A percentile compares a stretch with the other conserved stretches of the same genome.
phyloP scores from a whole-genome alignment of 2,329 filamentous ascomycete species.

The Colletotrichum sidae region DNA sequence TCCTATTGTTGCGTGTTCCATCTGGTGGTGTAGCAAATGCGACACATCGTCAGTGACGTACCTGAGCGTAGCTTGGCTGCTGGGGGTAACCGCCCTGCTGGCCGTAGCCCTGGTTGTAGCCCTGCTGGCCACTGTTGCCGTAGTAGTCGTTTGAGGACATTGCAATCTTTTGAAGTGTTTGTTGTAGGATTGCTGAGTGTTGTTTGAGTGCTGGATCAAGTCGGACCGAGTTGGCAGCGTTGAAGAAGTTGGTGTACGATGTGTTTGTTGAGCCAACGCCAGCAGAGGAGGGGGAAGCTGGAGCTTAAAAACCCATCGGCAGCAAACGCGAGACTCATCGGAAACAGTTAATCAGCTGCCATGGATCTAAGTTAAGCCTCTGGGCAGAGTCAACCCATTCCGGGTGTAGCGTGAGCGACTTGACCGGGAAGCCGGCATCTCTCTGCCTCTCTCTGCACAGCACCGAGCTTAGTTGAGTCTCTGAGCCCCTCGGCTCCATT shows the following conservation, averaged over 20 bases:
- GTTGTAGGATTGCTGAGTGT: not conserved
- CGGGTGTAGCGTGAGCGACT: too few relatives aligned
- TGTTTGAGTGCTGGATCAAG: not conserved
- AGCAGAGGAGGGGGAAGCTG: not conserved
- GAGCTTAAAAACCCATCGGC: slow-evolving; percentile 19
- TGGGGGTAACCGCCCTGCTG: slow-evolving; percentile 41
- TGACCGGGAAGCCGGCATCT: too few relatives aligned
- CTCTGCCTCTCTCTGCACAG: too few relatives aligned
- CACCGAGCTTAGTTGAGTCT: too few relatives aligned
- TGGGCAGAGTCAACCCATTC: too few relatives aligned
- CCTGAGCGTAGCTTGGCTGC: slow-evolving; percentile 43
- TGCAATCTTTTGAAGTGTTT: slow-evolving; percentile 1
- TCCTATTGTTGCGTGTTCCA: not conserved
- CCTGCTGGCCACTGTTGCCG: slow-evolving; percentile 43
- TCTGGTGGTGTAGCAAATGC: not conserved
- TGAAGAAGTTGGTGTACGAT: not conserved
- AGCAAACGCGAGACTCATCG: not conserved
- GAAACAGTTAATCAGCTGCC: not conserved
- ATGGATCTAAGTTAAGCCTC: not conserved
- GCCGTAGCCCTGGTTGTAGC: slow-evolving; percentile 37
- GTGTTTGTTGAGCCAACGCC: too few relatives aligned
- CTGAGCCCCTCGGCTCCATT: too few relatives aligned
- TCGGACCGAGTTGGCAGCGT: not conserved
- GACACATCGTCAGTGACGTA: slow-evolving; percentile 28
- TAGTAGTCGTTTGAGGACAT: slow-evolving; percentile 56